Conservation (phyloP, 768 basidiomycete genomes). For the Leccinum rimulosum region DNA sequence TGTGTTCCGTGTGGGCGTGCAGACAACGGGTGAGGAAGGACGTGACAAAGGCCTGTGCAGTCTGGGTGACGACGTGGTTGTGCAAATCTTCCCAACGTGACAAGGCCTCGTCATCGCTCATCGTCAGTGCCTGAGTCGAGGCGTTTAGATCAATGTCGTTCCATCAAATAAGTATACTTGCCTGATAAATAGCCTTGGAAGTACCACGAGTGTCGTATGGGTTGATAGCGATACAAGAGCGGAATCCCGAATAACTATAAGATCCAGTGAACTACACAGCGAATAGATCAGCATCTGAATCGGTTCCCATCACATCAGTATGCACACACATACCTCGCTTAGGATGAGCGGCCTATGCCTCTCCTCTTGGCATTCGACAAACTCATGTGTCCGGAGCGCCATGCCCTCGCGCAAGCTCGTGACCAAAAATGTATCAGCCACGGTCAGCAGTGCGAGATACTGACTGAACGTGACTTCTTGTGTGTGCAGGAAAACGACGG, state of each 20-base stretch:
- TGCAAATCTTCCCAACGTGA: conserved; percentile 86
- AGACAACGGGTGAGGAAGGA: conserved; percentile 75
- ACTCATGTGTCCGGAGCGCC: conserved; percentile 79
- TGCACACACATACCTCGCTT: conserved; percentile 56
- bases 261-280: conserved; percentile 71
- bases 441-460: conserved; percentile 76
- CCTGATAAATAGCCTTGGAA: conserved; percentile 70
- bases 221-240: conserved; percentile 83
- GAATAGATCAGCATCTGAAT: not conserved
- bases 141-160: conserved; percentile 1
- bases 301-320: not conserved
- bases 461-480: conserved; percentile 83
- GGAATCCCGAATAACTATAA: conserved; percentile 83
- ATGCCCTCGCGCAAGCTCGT: conserved; percentile 86
- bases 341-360: conserved; percentile 68
- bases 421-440: conserved; percentile 84
- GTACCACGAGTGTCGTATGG: conserved; percentile 86
- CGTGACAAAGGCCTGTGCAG: conserved; percentile 79
- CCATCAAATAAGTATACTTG: not conserved
- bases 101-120: conserved; percentile 68
- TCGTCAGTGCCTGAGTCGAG: conserved; percentile 58
- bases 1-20: conserved; percentile 70
- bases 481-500: conserved; percentile 82
- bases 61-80: conserved; percentile 82
- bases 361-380: conserved; percentile 80